A percentile compares a stretch with the other conserved stretches of the same genome.
These are phyloP conservation scores for Coelastrella sp. DNA, from an alignment of 139 green algal genomes.

Conservation along the genomic window DNA sequence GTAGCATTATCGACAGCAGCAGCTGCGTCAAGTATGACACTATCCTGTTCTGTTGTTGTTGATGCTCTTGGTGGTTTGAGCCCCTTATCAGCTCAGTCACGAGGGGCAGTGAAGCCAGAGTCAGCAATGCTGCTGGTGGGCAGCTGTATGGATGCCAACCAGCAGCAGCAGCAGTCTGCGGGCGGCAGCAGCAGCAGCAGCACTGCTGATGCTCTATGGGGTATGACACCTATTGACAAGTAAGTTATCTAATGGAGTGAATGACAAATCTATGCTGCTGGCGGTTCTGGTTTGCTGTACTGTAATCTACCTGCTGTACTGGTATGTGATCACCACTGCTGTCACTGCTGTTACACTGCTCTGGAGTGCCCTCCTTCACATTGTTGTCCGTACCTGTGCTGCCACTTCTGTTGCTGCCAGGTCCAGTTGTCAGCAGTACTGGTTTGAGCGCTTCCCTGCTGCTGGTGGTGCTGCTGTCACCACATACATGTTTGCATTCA, in stretches of 20 bases:
- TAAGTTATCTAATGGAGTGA: too few relatives aligned
- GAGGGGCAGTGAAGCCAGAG: background rate
- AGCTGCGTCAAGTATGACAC: background rate
- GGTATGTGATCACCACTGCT: conserved; percentile 26
- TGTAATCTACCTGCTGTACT: conserved; percentile 16
- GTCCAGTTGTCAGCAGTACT: conserved; percentile 24
- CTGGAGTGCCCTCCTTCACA: too few relatives aligned
- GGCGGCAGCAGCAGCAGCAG: conserved; percentile 1
- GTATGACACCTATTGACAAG: conserved; percentile 39
- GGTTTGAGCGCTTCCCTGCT: conserved; percentile 41
- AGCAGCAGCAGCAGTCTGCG: background rate
- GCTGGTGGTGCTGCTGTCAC: background rate
- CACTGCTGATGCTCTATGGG: conserved; percentile 35
- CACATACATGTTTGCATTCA: conserved; percentile 44
- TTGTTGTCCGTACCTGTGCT: too few relatives aligned
- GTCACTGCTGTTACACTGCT: background rate
- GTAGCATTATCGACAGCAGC: conserved; percentile 11
- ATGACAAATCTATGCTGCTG: too few relatives aligned
- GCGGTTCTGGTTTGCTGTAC: background rate
- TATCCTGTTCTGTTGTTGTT: conserved; percentile 13
- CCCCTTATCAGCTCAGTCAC: conserved; percentile 19
- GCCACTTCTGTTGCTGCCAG: conserved; percentile 9
- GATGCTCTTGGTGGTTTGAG: conserved; percentile 30
- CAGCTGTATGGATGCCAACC: conserved; percentile 7
- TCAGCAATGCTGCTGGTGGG: conserved; percentile 43